Percentiles rank a stretch among this genome's conserved stretches.
Conservation (phyloP, 805 yeast genomes). For the Candida piceae region DNA sequence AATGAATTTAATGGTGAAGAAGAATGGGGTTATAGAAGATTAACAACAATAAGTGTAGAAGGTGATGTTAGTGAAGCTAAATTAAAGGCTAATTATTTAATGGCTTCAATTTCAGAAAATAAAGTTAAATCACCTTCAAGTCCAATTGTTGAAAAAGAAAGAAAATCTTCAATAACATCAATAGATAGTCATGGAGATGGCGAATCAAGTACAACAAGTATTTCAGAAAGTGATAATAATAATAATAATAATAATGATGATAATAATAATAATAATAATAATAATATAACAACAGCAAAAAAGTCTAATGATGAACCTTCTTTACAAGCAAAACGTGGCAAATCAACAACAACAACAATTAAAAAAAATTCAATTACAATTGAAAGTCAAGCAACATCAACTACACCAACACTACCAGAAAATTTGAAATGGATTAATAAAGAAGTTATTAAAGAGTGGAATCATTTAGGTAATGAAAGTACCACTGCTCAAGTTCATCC, state of each 20-base stretch:
- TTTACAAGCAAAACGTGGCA: conserved; percentile 10
- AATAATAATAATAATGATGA: background rate
- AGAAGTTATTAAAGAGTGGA: conserved; percentile 63
- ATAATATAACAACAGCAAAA: background rate
- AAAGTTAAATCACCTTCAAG: conserved; percentile 1
- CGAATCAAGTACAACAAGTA: conserved; percentile 12
- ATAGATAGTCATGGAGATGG: conserved; percentile 1
- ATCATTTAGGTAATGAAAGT: conserved; percentile 74
- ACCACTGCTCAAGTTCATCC: conserved; percentile 98
- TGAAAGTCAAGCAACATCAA: conserved; percentile 17
- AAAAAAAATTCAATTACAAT: conserved; percentile 33
- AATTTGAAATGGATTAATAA: conserved; percentile 75
- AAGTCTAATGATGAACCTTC: background rate
- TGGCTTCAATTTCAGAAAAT: too few relatives aligned
- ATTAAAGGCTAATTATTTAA: background rate
- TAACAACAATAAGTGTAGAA: conserved; percentile 81
- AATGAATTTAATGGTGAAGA: conserved; percentile 74
- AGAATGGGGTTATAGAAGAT: conserved; percentile 90
- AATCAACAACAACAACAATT: conserved; percentile 27
- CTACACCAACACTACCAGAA: conserved; percentile 40
- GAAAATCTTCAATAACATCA: conserved; percentile 4
- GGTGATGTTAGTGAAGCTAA: conserved; percentile 53
- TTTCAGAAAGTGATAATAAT: conserved; percentile 7
- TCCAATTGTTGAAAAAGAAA: too few relatives aligned
- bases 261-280: conserved; percentile 1